Evolutionary conservation across 352 stramenopile species (phyloP).

Genomic region (Phytophthora pini): DNA sequence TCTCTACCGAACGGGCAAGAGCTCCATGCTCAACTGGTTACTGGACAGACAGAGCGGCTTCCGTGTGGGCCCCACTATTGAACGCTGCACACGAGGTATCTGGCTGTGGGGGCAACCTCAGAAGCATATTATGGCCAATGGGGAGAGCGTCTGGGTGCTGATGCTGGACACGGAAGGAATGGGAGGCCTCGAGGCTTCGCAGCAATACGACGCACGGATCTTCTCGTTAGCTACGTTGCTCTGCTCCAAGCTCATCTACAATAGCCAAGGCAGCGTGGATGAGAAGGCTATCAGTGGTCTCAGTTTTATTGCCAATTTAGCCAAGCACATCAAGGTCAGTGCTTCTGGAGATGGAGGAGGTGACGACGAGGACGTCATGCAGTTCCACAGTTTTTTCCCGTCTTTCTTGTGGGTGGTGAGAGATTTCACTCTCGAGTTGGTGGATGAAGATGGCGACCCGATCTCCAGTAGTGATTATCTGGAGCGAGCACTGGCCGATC

Average conservation of each 20-base stretch:
- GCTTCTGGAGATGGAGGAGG: conserved; percentile 38
- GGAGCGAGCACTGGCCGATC: conserved; percentile 74
- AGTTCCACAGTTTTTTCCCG: conserved; percentile 89
- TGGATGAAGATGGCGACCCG: conserved; percentile 83
- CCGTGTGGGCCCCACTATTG: conserved; percentile 80
- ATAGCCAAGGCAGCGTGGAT: conserved; percentile 86
- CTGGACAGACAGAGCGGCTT: conserved; percentile 75
- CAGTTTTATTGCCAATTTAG: conserved; percentile 89
- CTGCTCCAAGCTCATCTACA: conserved; percentile 90
- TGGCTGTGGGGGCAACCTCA: conserved; percentile 86
- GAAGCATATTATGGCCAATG: conserved; percentile 63
- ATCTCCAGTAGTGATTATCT: conserved; percentile 87
- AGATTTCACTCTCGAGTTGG: conserved; percentile 88
- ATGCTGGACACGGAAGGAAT: conserved; percentile 91
- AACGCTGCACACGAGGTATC: conserved; percentile 87
- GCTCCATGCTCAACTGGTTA: conserved; percentile 90
- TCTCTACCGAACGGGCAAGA: conserved; percentile 90
- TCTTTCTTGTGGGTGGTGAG: conserved; percentile 90
- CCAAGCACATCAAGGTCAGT: conserved; percentile 86
- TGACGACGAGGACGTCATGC: conserved; percentile 65
- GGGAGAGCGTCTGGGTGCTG: conserved; percentile 78
- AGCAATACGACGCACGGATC: conserved; percentile 89
- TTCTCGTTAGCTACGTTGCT: conserved; percentile 88
- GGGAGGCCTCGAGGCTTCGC: conserved; percentile 81
- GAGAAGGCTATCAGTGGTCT: conserved; percentile 86